A percentile compares a stretch with the other conserved stretches of the same genome.
These are phyloP conservation scores for Ogataea glucozyma DNA, from an alignment of 805 yeast genomes.

Conservation along the genomic window DNA sequence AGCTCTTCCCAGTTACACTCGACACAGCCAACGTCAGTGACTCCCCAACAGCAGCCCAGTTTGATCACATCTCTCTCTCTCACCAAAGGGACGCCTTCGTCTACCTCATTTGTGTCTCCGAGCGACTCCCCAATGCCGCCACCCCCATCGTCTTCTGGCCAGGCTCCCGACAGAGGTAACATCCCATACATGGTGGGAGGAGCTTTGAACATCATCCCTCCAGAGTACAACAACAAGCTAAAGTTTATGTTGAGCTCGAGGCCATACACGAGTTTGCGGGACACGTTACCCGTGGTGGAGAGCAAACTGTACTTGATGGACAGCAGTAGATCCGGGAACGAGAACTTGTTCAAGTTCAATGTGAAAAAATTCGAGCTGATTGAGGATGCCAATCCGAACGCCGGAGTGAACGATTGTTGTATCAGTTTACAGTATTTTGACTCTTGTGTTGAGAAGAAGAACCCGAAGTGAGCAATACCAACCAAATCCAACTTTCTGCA, in stretches of 20 bases:
- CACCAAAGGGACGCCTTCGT: slow-evolving; percentile 26
- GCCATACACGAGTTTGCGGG: slow-evolving; percentile 27
- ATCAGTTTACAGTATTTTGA: slow-evolving; percentile 56
- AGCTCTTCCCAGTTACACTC: slow-evolving; percentile 18
- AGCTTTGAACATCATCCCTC: slow-evolving; percentile 34
- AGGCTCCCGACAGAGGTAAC: slow-evolving; percentile 6
- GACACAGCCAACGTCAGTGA: slow-evolving; percentile 1
- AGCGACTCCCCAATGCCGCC: slow-evolving; percentile 30
- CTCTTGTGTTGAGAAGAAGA: slow-evolving; percentile 47
- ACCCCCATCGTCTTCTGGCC: slow-evolving; percentile 18
- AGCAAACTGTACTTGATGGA: slow-evolving; percentile 23
- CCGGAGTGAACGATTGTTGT: slow-evolving; percentile 53
- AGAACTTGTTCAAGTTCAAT: slow-evolving; percentile 37
- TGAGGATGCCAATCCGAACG: slow-evolving; percentile 54
- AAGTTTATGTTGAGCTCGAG: slow-evolving; percentile 24
- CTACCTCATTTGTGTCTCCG: slow-evolving; percentile 27
- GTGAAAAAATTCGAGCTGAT: slow-evolving; percentile 56
- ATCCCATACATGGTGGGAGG: slow-evolving; percentile 8
- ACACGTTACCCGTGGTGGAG: slow-evolving; percentile 27
- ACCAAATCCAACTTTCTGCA: background rate
- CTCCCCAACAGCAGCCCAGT: slow-evolving; percentile 20
- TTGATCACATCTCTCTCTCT: slow-evolving; percentile 22
- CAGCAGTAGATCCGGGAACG: slow-evolving; percentile 14
- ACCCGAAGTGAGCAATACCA: slow-evolving; percentile 35
- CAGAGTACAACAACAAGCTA: slow-evolving; percentile 35